Evolutionary conservation across 2,329 filamentous ascomycete species (phyloP), one percentile per base, ranked within the genome.

Genomic region (Rutstroemia sp.): DNA sequence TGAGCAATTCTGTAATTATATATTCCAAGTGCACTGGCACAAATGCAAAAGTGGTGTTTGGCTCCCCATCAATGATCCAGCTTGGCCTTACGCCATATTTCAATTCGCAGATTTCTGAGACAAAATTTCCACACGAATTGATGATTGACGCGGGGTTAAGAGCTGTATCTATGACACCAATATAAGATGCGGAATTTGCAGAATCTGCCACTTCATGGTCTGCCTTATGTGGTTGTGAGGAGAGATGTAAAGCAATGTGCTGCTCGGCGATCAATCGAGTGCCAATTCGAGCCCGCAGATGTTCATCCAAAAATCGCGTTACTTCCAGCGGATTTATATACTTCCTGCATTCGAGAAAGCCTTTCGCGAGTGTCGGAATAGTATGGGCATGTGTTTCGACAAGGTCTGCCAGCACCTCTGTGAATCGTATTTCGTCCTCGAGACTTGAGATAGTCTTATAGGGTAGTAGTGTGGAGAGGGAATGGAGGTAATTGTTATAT

Each of bases 1-100:
- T 99, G 58, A 99, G 80, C 1, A 99, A 79, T 72, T 99, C 94
- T 0, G 92, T 99, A 62, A 96, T 82, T 62, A 99, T 96, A 71
- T 99, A 99, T 72, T 97, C 92, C 23, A 99, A 80, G 71, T 99
- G 94, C 70, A 95, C 94, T 14, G 94, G 94, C 8, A 99, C 86
- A 67, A 95, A 94, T 19, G 92, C 91, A 68, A 99, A 95, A 0
- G 85, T 86, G n/a, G 92, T 90, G 52, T 88, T 85, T 0, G 88
- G 85, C 69, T 95, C 87, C 62, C 94, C 94, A 63, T 92, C 88
- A 66, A 99, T 87, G 48, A 86, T 75, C 66, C 96, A 79, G 2
- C 79, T 80, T 0, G 94, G 94, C 0, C 94, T 83, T 1, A 95
- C 84, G 52, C 94, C 94, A 68, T 99, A 99, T 60, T 94, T 92